Evolutionary conservation across 345 rosid species (phyloP).

Genomic region (Trapa bicornis): DNA sequence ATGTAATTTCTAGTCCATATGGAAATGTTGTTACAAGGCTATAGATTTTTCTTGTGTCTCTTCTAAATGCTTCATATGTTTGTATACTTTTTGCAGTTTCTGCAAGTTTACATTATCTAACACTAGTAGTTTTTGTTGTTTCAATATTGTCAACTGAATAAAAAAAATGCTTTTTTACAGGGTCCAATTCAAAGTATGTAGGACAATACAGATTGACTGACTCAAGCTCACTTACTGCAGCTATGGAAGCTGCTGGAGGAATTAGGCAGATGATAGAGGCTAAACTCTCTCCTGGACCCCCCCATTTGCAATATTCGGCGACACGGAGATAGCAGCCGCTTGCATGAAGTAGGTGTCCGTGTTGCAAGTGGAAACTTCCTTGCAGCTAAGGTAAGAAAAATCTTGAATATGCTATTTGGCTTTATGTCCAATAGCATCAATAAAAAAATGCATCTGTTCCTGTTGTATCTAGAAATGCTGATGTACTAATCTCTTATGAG

Average conservation of each 20-base stretch:
- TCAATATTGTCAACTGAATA: background rate
- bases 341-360: conserved; percentile 83
- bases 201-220: conserved; percentile 86
- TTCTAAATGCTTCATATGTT: background rate
- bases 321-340: conserved; percentile 80
- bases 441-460: background rate
- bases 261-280: conserved; percentile 84
- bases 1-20: background rate
- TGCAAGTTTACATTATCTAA: background rate
- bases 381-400: conserved; percentile 65
- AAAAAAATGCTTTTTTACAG: conserved; percentile 21
- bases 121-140: background rate
- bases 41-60: background rate
- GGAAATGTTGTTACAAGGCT: background rate
- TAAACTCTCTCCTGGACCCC: conserved; percentile 93
- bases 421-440: background rate
- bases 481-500: conserved; percentile 6
- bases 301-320: conserved; percentile 66
- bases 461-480: background rate
- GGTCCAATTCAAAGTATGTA: conserved; percentile 47
- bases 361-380: conserved; percentile 96
- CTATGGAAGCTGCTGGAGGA: conserved; percentile 91
- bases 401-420: background rate
- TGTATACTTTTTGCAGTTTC: background rate
- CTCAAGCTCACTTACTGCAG: conserved; percentile 63